Conservation (phyloP, 169 alveolate species). For the Eimeria falciformis region DNA sequence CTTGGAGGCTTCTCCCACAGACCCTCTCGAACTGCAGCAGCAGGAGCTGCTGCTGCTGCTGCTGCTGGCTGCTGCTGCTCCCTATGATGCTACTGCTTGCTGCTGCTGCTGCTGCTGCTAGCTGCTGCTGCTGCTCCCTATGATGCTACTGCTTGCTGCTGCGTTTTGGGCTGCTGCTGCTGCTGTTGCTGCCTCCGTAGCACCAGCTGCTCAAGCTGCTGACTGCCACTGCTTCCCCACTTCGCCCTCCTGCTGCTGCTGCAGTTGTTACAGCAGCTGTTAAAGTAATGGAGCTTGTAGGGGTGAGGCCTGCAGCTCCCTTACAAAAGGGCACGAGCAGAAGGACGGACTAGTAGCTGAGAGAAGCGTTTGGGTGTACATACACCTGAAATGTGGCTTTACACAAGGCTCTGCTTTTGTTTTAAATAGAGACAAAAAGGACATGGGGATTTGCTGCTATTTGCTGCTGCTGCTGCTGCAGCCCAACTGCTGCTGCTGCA, state of each 20-base stretch:
- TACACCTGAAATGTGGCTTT: not conserved
- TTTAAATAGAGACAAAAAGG: not conserved
- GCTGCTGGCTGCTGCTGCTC: slow-evolving; percentile 29
- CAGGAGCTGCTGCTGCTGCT: slow-evolving; percentile 44
- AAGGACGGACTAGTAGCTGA: too few relatives aligned
- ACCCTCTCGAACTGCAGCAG: not conserved
- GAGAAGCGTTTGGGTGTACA: not conserved
- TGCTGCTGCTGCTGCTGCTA: slow-evolving; percentile 11
- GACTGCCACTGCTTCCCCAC: too few relatives aligned
- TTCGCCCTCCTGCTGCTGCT: too few relatives aligned
- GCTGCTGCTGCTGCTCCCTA: not conserved
- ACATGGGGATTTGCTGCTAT: too few relatives aligned
- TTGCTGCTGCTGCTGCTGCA: not conserved
- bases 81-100: not conserved
- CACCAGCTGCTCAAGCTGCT: too few relatives aligned
- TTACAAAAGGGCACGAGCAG: too few relatives aligned
- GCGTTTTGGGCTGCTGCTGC: too few relatives aligned
- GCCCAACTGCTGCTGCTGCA: not conserved
- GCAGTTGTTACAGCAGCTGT: too few relatives aligned
- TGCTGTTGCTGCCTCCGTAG: too few relatives aligned
- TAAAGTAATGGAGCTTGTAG: too few relatives aligned
- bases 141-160: not conserved
- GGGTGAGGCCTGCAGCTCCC: too few relatives aligned
- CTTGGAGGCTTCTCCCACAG: too few relatives aligned
- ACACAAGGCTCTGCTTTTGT: not conserved